Evolutionary conservation across 2,329 filamentous ascomycete species (phyloP).

Genomic region (Botrytis galanthina): DNA sequence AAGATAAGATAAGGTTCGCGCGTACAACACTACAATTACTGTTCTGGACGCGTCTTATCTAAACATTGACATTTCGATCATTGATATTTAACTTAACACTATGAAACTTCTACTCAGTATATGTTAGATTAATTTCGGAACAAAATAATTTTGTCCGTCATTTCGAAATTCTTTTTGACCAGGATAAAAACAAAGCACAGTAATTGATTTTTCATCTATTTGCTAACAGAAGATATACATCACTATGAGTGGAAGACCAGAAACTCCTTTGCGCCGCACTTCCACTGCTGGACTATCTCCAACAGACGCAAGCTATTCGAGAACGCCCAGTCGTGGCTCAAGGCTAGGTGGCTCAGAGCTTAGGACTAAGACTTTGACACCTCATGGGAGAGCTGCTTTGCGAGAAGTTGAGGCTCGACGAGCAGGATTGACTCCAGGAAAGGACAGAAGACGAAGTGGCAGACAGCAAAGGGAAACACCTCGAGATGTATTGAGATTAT

Average conservation of each 20-base stretch:
- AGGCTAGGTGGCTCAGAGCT: slow-evolving; percentile 31
- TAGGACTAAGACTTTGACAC: slow-evolving; percentile 44
- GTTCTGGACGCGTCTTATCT: slow-evolving; percentile 11
- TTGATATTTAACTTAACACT: neutral
- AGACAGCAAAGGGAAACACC: slow-evolving; percentile 57
- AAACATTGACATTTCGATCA: neutral
- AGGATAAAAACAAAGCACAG: neutral
- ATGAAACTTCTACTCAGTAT: too few relatives aligned
- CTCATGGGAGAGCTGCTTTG: slow-evolving; percentile 60
- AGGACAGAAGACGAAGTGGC: slow-evolving; percentile 55
- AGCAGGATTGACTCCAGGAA: slow-evolving; percentile 59
- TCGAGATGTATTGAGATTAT: slow-evolving; percentile 51
- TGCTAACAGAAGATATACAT: slow-evolving; percentile 19
- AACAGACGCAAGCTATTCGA: slow-evolving; percentile 26
- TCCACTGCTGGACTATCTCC: slow-evolving; percentile 37
- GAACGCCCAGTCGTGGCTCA: slow-evolving; percentile 31
- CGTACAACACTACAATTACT: neutral
- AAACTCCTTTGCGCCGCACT: slow-evolving; percentile 36
- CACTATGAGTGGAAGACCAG: slow-evolving; percentile 33
- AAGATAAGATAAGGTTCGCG: slow-evolving; percentile 20
- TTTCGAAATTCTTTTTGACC: neutral
- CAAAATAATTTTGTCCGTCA: neutral
- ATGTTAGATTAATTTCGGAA: neutral
- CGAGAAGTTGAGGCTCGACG: slow-evolving; percentile 58
- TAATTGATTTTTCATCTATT: neutral